Conservation (phyloP, 495 filamentous ascomycete species). For the Xylaria curta region DNA sequence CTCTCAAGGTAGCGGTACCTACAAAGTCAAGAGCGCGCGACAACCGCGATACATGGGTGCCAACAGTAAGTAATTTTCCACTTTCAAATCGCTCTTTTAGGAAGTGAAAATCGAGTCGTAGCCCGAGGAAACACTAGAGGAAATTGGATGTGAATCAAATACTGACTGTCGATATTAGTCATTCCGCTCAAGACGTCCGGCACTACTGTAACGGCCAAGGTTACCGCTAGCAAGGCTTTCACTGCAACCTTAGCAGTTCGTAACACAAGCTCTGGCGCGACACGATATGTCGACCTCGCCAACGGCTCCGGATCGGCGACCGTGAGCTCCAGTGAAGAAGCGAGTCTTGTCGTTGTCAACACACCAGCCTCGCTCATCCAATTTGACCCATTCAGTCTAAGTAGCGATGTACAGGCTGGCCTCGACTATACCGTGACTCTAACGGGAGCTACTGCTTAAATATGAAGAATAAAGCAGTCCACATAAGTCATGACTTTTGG, state of each 20-base stretch:
- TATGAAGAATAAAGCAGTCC: neutral
- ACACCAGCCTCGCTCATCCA: conserved; percentile 46
- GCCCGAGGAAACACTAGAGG: neutral
- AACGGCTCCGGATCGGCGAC: conserved; percentile 36
- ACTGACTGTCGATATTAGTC: conserved; percentile 26
- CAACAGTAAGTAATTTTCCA: conserved; percentile 35
- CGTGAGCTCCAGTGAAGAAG: conserved; percentile 46
- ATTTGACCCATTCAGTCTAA: conserved; percentile 52
- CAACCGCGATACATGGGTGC: conserved; percentile 54
- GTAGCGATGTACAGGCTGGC: conserved; percentile 46
- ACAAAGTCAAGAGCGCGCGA: conserved; percentile 49
- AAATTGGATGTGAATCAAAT: neutral
- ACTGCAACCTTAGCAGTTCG: conserved; percentile 45
- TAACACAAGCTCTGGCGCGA: conserved; percentile 35
- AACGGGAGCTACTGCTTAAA: conserved; percentile 39
- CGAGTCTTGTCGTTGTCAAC: conserved; percentile 51
- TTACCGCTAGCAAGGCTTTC: conserved; percentile 41
- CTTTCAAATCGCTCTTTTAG: neutral
- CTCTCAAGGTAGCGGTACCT: conserved; percentile 43
- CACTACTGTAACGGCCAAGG: conserved; percentile 23
- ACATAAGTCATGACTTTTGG: neutral
- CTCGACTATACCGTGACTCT: conserved; percentile 47
- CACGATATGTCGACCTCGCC: conserved; percentile 39
- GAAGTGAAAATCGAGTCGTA: neutral
- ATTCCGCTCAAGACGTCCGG: conserved; percentile 39